Evolutionary conservation across 2,329 filamentous ascomycete species (phyloP), one percentile per base, ranked within the genome.

Genomic region (Aureobasidium sp.): DNA sequence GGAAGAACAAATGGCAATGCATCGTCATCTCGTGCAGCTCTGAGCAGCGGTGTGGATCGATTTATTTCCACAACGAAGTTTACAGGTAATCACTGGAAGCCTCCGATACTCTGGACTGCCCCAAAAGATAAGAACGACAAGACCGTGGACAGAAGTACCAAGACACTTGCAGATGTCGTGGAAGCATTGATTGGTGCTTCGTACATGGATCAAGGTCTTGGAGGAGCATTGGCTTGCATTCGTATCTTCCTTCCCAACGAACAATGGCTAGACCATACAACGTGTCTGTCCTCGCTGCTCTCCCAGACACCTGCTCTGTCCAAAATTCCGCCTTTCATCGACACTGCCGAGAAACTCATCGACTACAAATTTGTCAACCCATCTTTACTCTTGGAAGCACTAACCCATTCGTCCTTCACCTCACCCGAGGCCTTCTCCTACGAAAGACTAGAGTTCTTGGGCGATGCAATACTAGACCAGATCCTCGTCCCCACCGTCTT

Each of bases 401-500:
- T 93, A 54, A 96, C 91, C 0, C 92, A 97, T 69, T 78, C 84
- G 0, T 92, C 89, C 0, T 73, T 75, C 16, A 76, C 80, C 5
- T 77, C 78, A 2, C 64, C 64, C 39, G 49, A 50, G n/a, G 80
- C 85, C 13, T 72, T 75, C 39, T 82, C 81, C 0, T 85, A 86
- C 67, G 89, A 97, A 66, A 83, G 91, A 0, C 81, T 97, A 1
- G 93, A 97, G 69, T 96, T 94, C 68, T 77, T 97, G 0, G 93
- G 93, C 1, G 93, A 97, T 67, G 84, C 91, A 0, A 78, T 97
- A 2, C 82, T 97, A 0, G 93, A 97, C 73, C 82, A 85, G 67
- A 77, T 96, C 61, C 77, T 97, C 53, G 85, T 90, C 8, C 77
- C 76, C 0, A 78, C 75, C n/a, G 75, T 93, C 6, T 88, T 83